phyloP scores from a whole-genome alignment of 2,329 filamentous ascomycete species.

The Ustulina deusta region DNA sequence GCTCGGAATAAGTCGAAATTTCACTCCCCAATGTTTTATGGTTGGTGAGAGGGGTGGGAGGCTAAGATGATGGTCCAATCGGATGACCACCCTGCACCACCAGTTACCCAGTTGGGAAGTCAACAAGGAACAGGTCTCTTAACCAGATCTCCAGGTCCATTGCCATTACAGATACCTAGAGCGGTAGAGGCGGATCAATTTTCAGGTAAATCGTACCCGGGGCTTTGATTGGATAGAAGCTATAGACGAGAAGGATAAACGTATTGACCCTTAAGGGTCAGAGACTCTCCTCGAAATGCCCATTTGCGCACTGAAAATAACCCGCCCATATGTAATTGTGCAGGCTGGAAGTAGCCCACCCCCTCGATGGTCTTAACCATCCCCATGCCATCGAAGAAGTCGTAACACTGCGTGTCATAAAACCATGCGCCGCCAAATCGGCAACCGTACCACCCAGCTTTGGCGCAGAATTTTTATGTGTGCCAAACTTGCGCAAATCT shows the following conservation, averaged over 20 bases:
- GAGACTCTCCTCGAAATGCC: conserved; percentile 3
- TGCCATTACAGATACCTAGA: neutral
- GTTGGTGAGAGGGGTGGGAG: neutral
- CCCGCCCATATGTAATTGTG: neutral
- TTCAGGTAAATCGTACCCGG: neutral
- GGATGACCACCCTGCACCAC: neutral
- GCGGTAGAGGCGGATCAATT: neutral
- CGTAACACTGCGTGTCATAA: conserved; percentile 14
- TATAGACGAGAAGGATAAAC: neutral
- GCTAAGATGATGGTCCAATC: conserved; percentile 3
- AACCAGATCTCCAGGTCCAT: no score
- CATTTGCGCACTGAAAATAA: neutral
- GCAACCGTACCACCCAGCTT: conserved; percentile 3
- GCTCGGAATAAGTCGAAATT: no score
- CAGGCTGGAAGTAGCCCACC: neutral
- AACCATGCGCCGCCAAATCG: neutral
- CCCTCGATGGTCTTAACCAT: conserved; percentile 8
- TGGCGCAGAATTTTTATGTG: neutral
- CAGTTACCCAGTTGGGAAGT: conserved; percentile 21
- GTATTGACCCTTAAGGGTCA: neutral
- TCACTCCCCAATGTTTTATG: no score
- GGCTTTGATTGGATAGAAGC: neutral
- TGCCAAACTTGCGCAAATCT: neutral
- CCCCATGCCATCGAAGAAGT: conserved; percentile 12
- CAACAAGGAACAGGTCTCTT: neutral